Conservation (phyloP, 306 rosid genomes). For the Luffa aegyptiaca region DNA sequence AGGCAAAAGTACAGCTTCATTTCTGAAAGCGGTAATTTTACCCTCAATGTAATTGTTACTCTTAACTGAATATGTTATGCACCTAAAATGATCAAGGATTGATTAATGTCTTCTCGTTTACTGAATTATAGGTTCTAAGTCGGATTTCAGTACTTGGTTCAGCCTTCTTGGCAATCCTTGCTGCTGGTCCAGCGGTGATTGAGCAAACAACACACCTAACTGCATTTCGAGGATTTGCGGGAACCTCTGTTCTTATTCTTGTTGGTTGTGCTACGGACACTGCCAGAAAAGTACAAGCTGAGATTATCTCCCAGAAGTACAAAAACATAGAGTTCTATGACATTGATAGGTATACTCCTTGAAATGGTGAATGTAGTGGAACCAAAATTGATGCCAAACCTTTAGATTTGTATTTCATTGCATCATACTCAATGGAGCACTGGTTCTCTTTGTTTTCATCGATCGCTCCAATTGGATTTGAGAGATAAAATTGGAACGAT, state of each 20-base stretch:
- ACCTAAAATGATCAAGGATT: not conserved
- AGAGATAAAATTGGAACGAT: too few species aligned
- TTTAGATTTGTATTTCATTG: not conserved
- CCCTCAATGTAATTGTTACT: not conserved
- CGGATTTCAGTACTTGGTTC: conserved; percentile 96
- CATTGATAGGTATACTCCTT: conserved; percentile 48
- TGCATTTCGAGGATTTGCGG: conserved; percentile 91
- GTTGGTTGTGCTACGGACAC: conserved; percentile 97
- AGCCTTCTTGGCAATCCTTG: conserved; percentile 73
- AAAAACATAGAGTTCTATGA: conserved; percentile 87
- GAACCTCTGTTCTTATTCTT: conserved; percentile 93
- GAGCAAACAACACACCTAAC: conserved; percentile 86
- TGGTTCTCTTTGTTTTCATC: not conserved
- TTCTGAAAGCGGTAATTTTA: conserved; percentile 59
- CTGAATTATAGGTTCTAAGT: conserved; percentile 58
- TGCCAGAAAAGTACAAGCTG: conserved; percentile 90
- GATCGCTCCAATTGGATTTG: not conserved
- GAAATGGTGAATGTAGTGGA: not conserved
- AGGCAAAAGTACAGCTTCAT: conserved; percentile 76
- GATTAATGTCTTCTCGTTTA: conserved; percentile 3
- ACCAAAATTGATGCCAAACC: not conserved
- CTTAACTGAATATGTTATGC: not conserved
- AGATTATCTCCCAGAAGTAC: conserved; percentile 90
- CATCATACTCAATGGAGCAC: not conserved
- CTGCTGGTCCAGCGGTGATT: conserved; percentile 83